Base-by-base conservation (phyloP, 192 early-diverging fungal species). In the Chytriomyces confervae region DNA sequence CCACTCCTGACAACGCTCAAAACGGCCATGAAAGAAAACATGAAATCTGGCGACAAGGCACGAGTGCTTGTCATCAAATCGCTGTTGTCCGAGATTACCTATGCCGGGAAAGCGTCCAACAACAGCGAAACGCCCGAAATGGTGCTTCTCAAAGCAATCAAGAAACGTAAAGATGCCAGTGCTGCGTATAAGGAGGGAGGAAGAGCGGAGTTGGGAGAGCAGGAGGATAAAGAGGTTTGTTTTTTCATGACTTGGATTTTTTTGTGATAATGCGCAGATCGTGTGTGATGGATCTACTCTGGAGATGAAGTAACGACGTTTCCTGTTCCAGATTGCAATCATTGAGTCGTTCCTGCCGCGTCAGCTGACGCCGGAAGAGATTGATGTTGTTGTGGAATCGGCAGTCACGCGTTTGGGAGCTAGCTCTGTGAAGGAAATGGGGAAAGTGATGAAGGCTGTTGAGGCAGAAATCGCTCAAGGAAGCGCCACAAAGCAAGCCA, bases 401-500 rank as follows among this genome's bases (percentile, higher is more conserved):
- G 82, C 90, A 11, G 87, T 92, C 47, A 77, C 80, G 50, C 77
- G 89, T 61, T 64, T 88, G 10, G 90, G 91, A 29, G 91, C 89
- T 23, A 75, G 46, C 3, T 83, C 89, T 6, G 72, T 86, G 44
- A 95, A 94, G 84, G 93, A 94, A 62, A 82, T 98, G 81, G 95
- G 96, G 27, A 87, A 88, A 50, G 90, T 98, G 24, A 96, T 98
- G 93, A 93, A 94, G 81, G 91, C 87, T 63, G 84, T 93, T 47
- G 76, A 43, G 36, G 45, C 27, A 23, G 85, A 85, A 7, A 78
- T 95, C 51, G 92, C 91, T 75, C 78, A 90, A 9, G 87, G 91
- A 7, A 85, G 81, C 47, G 96, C 93, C 6, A 89, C 92, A 49
- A 94, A 89, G 85, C 93, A 93, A 77, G 67, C 82, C 57, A 89